A percentile compares a stretch with the other conserved stretches of the same genome.
Conservation (phyloP, 768 basidiomycete genomes). For the Serendipita sp. region DNA sequence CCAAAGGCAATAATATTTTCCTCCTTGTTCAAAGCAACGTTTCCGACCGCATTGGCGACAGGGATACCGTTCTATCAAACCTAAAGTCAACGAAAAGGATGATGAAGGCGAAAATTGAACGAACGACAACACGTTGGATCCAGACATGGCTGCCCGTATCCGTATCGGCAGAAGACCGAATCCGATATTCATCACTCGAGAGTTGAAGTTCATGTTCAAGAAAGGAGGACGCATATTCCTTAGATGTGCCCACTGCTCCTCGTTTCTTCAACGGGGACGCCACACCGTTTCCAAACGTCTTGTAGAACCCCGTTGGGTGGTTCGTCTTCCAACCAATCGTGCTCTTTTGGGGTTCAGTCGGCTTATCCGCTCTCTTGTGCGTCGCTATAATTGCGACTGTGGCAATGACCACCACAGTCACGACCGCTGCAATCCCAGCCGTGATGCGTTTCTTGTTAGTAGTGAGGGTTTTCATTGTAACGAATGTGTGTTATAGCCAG, state of each 20-base stretch:
- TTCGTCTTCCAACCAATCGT: background rate
- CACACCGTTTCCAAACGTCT: background rate
- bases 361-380: too few species aligned
- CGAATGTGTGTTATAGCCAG: too few species aligned
- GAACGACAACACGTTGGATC: background rate
- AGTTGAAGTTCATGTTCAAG: background rate
- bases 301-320: background rate
- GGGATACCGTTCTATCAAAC: constrained; percentile 7
- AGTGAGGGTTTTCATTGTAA: too few species aligned
- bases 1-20: constrained; percentile 3
- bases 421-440: too few species aligned
- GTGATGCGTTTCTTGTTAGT: too few species aligned
- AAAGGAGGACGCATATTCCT: background rate
- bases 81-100: too few species aligned
- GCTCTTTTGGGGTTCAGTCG: too few species aligned
- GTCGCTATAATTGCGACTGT: too few species aligned
- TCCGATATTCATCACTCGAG: background rate
- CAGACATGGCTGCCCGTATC: background rate
- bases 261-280: background rate
- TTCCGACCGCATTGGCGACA: constrained; percentile 10
- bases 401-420: too few species aligned
- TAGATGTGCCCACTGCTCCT: background rate
- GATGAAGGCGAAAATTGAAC: too few species aligned
- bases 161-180: background rate
- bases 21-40: constrained; percentile 7